Conservation (phyloP, 352 stramenopile species). For the Pythium vanterpoolii region DNA sequence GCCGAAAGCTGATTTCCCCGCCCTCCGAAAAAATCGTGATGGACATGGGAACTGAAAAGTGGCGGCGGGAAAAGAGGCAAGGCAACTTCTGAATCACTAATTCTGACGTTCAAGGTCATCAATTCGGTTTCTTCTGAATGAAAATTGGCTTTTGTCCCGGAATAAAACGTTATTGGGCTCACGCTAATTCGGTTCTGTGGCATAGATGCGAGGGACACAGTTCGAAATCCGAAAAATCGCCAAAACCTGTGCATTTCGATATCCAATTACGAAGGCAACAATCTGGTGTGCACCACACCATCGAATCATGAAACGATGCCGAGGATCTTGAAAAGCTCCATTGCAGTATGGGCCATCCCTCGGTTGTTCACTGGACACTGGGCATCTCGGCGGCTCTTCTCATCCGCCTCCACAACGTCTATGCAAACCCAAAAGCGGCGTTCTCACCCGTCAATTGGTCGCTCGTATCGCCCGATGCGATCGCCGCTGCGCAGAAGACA, state of each 20-base stretch:
- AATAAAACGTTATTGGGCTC: neutral
- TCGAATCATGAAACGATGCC: neutral
- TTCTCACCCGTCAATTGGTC: constrained; percentile 50
- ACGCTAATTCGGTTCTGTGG: constrained; percentile 4
- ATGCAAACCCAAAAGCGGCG: neutral
- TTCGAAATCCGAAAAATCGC: constrained; percentile 23
- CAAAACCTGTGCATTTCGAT: constrained; percentile 2
- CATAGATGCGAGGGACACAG: constrained; percentile 18
- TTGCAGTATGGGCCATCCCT: neutral
- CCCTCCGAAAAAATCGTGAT: neutral
- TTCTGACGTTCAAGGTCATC: neutral
- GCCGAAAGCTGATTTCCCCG: constrained; percentile 2
- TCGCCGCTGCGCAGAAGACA: constrained; percentile 24
- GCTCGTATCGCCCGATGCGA: constrained; percentile 29
- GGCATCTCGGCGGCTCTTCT: neutral
- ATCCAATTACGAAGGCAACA: neutral
- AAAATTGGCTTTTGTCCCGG: neutral
- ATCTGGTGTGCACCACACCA: neutral
- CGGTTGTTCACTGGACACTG: neutral
- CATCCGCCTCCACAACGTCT: neutral
- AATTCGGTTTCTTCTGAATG: neutral
- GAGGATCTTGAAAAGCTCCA: neutral
- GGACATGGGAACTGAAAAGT: neutral
- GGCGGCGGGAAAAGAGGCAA: neutral
- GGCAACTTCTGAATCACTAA: constrained; percentile 3